Conservation (phyloP, 2,329 filamentous ascomycete species). For the Talaromyces sp. region DNA sequence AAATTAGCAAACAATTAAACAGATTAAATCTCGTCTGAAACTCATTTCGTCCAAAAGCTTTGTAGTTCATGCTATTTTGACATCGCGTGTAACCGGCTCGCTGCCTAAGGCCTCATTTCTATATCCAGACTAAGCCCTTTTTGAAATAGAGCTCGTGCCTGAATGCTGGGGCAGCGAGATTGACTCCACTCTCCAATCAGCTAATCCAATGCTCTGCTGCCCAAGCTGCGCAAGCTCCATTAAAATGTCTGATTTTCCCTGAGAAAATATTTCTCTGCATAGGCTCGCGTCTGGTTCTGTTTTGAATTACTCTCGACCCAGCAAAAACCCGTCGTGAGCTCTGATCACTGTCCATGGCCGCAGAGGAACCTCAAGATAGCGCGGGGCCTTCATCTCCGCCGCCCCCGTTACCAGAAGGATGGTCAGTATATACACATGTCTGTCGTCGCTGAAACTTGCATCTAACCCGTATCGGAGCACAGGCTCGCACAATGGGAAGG, state of each 20-base stretch:
- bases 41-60: background rate
- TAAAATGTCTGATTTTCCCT: background rate
- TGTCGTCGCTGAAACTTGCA: background rate
- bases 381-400: slow-evolving; percentile 39
- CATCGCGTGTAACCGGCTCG: background rate
- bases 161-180: background rate
- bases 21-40: background rate
- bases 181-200: background rate
- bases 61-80: background rate
- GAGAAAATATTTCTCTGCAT: background rate
- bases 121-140: background rate
- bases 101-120: background rate
- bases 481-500: slow-evolving; percentile 43
- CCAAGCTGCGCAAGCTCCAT: background rate
- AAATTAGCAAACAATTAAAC: background rate
- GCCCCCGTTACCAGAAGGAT: slow-evolving; percentile 38
- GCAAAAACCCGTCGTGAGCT: background rate
- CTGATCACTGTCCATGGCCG: slow-evolving; percentile 22
- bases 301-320: background rate
- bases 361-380: slow-evolving; percentile 34
- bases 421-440: slow-evolving; percentile 27
- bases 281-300: background rate
- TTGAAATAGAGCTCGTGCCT: background rate
- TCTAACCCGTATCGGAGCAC: background rate
- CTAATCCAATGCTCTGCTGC: background rate